Evolutionary conservation across 768 basidiomycete species (phyloP).

Genomic region (Holtermanniella nyarrowii): DNA sequence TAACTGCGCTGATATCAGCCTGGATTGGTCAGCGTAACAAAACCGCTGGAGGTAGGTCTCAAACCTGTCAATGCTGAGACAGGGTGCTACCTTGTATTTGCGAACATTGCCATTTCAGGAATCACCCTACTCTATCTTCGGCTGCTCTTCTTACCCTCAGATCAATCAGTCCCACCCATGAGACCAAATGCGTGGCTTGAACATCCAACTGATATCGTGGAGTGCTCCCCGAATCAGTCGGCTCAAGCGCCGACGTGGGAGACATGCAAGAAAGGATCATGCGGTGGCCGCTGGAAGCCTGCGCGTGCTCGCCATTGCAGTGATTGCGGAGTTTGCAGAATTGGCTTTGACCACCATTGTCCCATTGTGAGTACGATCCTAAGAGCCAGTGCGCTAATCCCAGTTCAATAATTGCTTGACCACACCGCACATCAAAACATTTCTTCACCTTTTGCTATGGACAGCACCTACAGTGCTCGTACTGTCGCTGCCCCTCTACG

Average conservation of each 20-base stretch:
- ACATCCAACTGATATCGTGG: slow-evolving; percentile 12
- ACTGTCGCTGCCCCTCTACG: slow-evolving; percentile 16
- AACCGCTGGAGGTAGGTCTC: background rate
- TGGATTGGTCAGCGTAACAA: background rate
- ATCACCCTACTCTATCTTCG: slow-evolving; percentile 19
- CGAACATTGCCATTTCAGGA: slow-evolving; percentile 8
- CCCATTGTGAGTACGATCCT: slow-evolving; percentile 23
- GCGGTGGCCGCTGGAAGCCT: slow-evolving; percentile 40
- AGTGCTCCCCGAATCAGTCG: slow-evolving; percentile 12
- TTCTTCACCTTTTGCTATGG: slow-evolving; percentile 29
- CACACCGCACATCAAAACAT: slow-evolving; percentile 24
- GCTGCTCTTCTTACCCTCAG: slow-evolving; percentile 27
- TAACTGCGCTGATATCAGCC: too few species aligned
- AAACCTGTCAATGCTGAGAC: too few species aligned
- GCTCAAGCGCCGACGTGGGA: slow-evolving; percentile 10
- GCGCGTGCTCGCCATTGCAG: slow-evolving; percentile 41
- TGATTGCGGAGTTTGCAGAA: slow-evolving; percentile 35
- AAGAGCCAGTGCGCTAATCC: background rate
- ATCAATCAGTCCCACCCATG: slow-evolving; percentile 18
- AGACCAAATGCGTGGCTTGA: slow-evolving; percentile 14
- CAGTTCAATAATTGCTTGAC: slow-evolving; percentile 40
- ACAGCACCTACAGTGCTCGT: slow-evolving; percentile 27
- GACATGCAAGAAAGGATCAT: slow-evolving; percentile 35
- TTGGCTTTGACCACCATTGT: slow-evolving; percentile 42
- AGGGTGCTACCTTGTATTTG: slow-evolving; percentile 11